Evolutionary conservation across 2,329 filamentous ascomycete species (phyloP), one percentile per base, ranked within the genome.

Genomic region (Hymenoscyphus albidus): DNA sequence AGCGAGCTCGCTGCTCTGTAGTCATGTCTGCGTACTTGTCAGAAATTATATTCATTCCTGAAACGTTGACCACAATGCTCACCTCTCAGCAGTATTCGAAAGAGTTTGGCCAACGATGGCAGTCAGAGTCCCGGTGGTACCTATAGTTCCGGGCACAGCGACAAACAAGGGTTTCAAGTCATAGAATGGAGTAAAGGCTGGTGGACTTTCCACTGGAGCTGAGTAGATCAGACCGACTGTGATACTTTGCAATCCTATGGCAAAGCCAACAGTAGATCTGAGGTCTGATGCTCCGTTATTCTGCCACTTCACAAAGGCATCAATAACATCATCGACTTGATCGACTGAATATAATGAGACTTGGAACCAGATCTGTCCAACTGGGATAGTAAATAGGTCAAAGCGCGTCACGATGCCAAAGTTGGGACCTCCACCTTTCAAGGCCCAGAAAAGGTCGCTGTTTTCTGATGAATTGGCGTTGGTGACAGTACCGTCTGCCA

Each of bases 381-480:
- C 40, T 14, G 67, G 65, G 32, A 65, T 76, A 0, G 78, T 79
- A 66, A 79, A 74, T 13, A 83, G 72, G 14, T 79, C 71, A 69
- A 80, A 82, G 12, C 75, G 75, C 12, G 80, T 80, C 16, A 82
- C 78, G 65, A 83, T 77, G 54, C 61, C 61, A 67, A 81, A 85
- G 70, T 83, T 85, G 72, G 62, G 42, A 12, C 10, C 63, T 32
- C 65, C 58, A 9, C 70, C 63, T 39, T 66, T 56, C 55, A 66
- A 14, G 61, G 77, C 79, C 80, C 80, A 82, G 71, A 82, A 82
- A 1, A 82, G 74, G 51, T 83, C 81, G 0, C 69, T 31, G 54
- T 85, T 78, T 67, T 82, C 76, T 0, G 70, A 71, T 18, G 77
- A 72, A 1, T 79, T 82, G 75, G 76, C 76, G 0, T 67, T 73